These are phyloP conservation scores for Mentha longifolia DNA, from an alignment of 257 asterid genomes.

Conservation along the genomic window DNA sequence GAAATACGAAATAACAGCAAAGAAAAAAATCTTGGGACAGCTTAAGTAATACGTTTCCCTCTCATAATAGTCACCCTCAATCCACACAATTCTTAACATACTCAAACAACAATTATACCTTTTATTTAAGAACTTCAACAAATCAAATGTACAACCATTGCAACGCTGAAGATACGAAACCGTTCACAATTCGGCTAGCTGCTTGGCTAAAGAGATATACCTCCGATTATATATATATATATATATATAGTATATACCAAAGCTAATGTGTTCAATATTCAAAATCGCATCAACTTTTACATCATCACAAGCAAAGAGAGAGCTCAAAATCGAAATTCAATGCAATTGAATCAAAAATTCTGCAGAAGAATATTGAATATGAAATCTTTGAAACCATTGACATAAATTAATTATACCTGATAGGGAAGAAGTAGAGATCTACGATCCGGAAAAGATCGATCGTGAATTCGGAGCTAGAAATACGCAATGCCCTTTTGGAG, in stretches of 20 bases:
- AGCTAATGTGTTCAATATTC: constrained; percentile 18
- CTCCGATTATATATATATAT: background rate
- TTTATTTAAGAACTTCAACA: background rate
- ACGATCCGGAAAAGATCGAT: constrained; percentile 15
- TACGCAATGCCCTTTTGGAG: background rate
- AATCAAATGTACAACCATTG: background rate
- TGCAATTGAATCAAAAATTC: background rate
- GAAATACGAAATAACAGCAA: background rate
- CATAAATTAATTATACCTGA: constrained; percentile 19
- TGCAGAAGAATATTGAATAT: background rate
- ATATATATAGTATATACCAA: background rate
- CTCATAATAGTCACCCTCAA: background rate
- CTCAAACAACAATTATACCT: background rate
- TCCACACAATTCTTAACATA: background rate
- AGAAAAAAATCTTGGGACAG: background rate
- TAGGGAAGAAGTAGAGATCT: constrained; percentile 1
- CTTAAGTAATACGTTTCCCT: background rate
- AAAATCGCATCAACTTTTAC: constrained; percentile 1
- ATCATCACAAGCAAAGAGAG: background rate
- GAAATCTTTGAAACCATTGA: background rate
- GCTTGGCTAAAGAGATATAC: background rate
- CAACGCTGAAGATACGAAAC: background rate
- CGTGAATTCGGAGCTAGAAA: constrained; percentile 8
- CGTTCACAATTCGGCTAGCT: background rate
- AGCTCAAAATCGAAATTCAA: constrained; percentile 6